A percentile compares a stretch with the other conserved stretches of the same genome.
Evolutionary conservation across 208 protist genomes (phyloP).

Genomic region (Novymonas esmeraldas): DNA sequence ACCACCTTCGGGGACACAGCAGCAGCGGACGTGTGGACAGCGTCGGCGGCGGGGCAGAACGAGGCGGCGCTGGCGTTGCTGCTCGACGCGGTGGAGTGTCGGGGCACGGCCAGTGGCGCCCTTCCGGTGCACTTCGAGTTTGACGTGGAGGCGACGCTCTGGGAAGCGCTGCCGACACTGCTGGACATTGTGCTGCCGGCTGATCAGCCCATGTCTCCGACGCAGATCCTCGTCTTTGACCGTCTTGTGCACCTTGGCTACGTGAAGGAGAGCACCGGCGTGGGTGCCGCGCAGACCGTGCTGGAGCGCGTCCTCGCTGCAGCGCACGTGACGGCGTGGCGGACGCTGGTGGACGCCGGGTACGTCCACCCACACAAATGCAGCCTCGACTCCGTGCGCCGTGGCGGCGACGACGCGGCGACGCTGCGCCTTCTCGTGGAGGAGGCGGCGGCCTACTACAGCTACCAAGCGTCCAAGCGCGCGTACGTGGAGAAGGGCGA

Average conservation of each 20-base stretch:
- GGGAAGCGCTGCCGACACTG: slow-evolving; percentile 21
- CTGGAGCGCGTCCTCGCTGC: slow-evolving; percentile 31
- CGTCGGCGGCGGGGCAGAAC: slow-evolving; percentile 11
- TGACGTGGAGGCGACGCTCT: slow-evolving; percentile 19
- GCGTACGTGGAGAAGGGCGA: slow-evolving; percentile 14
- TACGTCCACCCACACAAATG: slow-evolving; percentile 15
- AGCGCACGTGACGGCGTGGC: slow-evolving; percentile 24
- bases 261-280: slow-evolving; percentile 6
- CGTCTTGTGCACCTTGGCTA: slow-evolving; percentile 35
- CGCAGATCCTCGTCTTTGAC: slow-evolving; percentile 41
- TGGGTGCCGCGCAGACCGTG: slow-evolving; percentile 20
- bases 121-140: slow-evolving; percentile 19
- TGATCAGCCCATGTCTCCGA: slow-evolving; percentile 20
- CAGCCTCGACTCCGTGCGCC: slow-evolving; percentile 8
- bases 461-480: slow-evolving; percentile 12
- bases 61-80: slow-evolving; percentile 32
- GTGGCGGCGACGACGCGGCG: slow-evolving; percentile 5
- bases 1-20: slow-evolving; percentile 6
- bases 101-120: not conserved
- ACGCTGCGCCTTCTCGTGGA: slow-evolving; percentile 23
- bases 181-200: slow-evolving; percentile 27
- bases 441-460: slow-evolving; percentile 15
- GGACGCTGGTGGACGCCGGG: slow-evolving; percentile 15
- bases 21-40: slow-evolving; percentile 12
- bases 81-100: slow-evolving; percentile 53